These are phyloP conservation scores for Alternaria arborescens DNA, from an alignment of 2,329 filamentous ascomycete genomes.

Conservation along the genomic window DNA sequence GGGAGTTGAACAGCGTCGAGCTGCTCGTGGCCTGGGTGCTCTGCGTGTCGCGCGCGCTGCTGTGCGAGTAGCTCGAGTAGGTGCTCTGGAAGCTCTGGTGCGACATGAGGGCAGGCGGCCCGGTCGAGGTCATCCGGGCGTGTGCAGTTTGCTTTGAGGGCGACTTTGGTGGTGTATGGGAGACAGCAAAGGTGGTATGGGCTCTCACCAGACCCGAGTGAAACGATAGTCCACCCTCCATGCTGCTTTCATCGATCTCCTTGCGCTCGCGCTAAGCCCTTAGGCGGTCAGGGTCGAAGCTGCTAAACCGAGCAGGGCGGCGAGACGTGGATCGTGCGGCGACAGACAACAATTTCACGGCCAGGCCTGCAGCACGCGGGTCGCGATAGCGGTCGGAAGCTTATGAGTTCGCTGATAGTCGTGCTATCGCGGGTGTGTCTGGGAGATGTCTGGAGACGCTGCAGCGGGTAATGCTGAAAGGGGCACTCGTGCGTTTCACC, in stretches of 20 bases:
- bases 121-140: constrained; percentile 48
- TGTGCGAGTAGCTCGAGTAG: constrained; percentile 58
- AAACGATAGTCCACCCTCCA: constrained; percentile 43
- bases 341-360: constrained; percentile 7
- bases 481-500: constrained; percentile 24
- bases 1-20: constrained; percentile 56
- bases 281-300: constrained; percentile 19
- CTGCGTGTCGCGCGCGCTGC: constrained; percentile 57
- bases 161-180: constrained; percentile 31
- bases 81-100: constrained; percentile 58
- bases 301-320: constrained; percentile 14
- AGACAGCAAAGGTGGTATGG: constrained; percentile 27
- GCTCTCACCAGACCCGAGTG: constrained; percentile 29
- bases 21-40: constrained; percentile 56
- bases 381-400: not conserved
- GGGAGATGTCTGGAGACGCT: constrained; percentile 2
- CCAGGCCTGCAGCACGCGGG: constrained; percentile 10
- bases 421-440: constrained; percentile 15
- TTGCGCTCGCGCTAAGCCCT: constrained; percentile 19
- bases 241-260: constrained; percentile 44
- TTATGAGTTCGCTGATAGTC: constrained; percentile 1
- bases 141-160: constrained; percentile 33
- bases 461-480: constrained; percentile 27
- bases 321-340: constrained; percentile 8
- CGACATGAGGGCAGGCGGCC: constrained; percentile 52